phyloP scores from a whole-genome alignment of 2,329 filamentous ascomycete genomes.

The Lachnellula occidentalis region DNA sequence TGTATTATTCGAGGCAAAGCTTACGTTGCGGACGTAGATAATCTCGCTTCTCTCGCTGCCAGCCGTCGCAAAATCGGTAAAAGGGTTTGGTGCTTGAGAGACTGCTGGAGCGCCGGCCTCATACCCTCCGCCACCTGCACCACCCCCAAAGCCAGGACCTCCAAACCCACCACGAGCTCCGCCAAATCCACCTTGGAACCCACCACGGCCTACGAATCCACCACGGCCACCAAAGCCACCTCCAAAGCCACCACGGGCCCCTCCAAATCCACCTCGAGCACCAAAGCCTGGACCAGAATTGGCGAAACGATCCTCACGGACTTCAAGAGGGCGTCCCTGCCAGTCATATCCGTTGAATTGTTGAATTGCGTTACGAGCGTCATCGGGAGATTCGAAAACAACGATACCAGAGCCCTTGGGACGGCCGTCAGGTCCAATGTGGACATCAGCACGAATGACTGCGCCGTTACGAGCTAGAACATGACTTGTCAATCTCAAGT shows the following conservation, averaged over 20 bases:
- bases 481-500: conserved; percentile 20
- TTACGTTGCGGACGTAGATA: conserved; percentile 96
- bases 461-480: conserved; percentile 57
- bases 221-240: conserved; percentile 52
- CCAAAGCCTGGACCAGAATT: conserved; percentile 44
- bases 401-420: conserved; percentile 97
- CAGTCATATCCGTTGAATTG: conserved; percentile 99
- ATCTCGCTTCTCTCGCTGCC: conserved; percentile 76
- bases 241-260: conserved; percentile 50
- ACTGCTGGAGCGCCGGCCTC: conserved; percentile 36
- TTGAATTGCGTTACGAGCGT: conserved; percentile 91
- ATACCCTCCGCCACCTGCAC: conserved; percentile 32
- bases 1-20: conserved; percentile 29
- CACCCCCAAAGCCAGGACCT: conserved; percentile 49
- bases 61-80: conserved; percentile 86
- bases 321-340: conserved; percentile 89
- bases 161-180: conserved; percentile 53
- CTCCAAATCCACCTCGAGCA: conserved; percentile 39
- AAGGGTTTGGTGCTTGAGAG: conserved; percentile 70
- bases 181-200: conserved; percentile 28
- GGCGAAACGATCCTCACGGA: conserved; percentile 93
- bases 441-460: conserved; percentile 92
- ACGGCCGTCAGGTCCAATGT: conserved; percentile 82
- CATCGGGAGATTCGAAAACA: conserved; percentile 89
- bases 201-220: conserved; percentile 41